Base-by-base conservation (phyloP, 2,329 filamentous ascomycete species). In the Aurifilum marmelostoma region DNA sequence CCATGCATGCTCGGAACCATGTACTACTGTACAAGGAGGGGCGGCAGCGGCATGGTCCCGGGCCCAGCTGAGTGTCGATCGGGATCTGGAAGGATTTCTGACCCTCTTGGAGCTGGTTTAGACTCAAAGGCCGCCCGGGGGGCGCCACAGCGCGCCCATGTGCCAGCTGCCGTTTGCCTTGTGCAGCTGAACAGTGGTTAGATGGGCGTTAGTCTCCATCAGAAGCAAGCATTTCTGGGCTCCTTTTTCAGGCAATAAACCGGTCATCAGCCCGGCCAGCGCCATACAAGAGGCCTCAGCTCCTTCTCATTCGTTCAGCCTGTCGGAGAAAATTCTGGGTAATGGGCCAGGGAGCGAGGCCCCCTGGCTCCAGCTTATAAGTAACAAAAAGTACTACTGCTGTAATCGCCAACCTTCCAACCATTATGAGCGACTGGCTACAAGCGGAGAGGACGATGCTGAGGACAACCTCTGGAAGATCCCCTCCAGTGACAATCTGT, bases 401-500 rank as follows among this genome's bases (percentile, higher is more conserved):
- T 16, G 16, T 18, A 32, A n/a, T 9, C n/a, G 8, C 50, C 41
- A 63, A 27, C 41, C 7, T 0, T 2, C 41, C n/a, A n/a, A 11
- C 47, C 39, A 27, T 58, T 24, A 18, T n/a, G 47, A 14, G 18
- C 32, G 11, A 14, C 59, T 41, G 21, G n/a, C 59, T 61, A 3
- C 24, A 16, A 32, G 63, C 24, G 52, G 39, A 24, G 21, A n/a
- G 8, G 24, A 50, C 18, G 27, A 37, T 18, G 27, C 7, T 27
- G 27, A 21, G 61, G 56, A 71, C 16, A 71, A 54, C 43, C 66
- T 65, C 58, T 59, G 52, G 14, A 37, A 39, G 0, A 70, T 24
- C 16, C 43, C 27, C 54, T 71, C 70, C 41, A 70, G 24, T 43
- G 58, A 68, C n/a, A 18, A 8, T 59, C 27, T 63, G 14, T 71